phyloP scores from a whole-genome alignment of 1,284 basidiomycete species.

The Agroathelia rolfsii region DNA sequence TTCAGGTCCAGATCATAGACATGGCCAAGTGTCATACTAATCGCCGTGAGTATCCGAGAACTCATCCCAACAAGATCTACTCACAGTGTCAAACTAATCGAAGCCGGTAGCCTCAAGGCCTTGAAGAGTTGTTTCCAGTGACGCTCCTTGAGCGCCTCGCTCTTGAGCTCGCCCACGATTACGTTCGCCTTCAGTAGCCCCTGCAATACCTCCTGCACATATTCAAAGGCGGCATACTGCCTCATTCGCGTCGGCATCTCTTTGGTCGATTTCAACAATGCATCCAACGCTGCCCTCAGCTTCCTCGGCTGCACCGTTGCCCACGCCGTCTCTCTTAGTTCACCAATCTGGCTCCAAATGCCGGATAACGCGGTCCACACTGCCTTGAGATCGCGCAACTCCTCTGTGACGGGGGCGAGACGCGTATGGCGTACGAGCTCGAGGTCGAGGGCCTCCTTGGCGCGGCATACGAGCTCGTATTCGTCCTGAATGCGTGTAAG shows the following conservation, averaged over 20 bases:
- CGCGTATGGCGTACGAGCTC: slow-evolving; percentile 87
- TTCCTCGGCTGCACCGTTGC: slow-evolving; percentile 90
- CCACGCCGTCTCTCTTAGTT: slow-evolving; percentile 87
- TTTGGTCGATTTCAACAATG: slow-evolving; percentile 81
- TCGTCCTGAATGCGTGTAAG: slow-evolving; percentile 86
- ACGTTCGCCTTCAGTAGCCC: slow-evolving; percentile 85
- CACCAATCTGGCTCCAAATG: slow-evolving; percentile 89
- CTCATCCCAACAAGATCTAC: slow-evolving; percentile 17
- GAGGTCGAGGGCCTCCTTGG: slow-evolving; percentile 94
- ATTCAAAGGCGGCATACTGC: slow-evolving; percentile 98
- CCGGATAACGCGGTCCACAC: slow-evolving; percentile 99
- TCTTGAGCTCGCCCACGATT: slow-evolving; percentile 88
- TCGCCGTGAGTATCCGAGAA: slow-evolving; percentile 12
- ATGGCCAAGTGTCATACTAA: slow-evolving; percentile 88
- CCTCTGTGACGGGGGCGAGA: slow-evolving; percentile 89
- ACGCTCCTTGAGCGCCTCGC: slow-evolving; percentile 93
- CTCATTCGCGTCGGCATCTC: slow-evolving; percentile 99
- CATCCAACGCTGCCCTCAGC: slow-evolving; percentile 89
- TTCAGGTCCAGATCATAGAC: slow-evolving; percentile 97
- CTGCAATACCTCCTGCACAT: slow-evolving; percentile 89
- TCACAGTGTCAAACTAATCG: slow-evolving; percentile 60
- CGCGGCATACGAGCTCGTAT: slow-evolving; percentile 86
- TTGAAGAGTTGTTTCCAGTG: slow-evolving; percentile 99
- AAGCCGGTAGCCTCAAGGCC: slow-evolving; percentile 60
- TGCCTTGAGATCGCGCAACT: slow-evolving; percentile 90